Percentiles rank a stretch among this genome's conserved stretches.
Evolutionary conservation across 495 filamentous ascomycete species (phyloP).

Genomic region (Hypomontagnella submonticulosa): DNA sequence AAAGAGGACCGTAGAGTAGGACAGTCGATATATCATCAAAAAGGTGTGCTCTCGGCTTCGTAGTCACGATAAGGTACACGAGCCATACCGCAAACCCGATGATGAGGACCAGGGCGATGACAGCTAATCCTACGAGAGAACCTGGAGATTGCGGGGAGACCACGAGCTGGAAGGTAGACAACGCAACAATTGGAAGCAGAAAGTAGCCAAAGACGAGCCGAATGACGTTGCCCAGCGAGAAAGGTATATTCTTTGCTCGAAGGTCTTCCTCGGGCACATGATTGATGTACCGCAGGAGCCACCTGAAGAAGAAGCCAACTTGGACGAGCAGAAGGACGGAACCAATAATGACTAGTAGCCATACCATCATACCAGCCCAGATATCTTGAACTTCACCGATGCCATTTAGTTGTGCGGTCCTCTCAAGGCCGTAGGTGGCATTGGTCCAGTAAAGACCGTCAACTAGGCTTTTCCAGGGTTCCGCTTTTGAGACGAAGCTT

Average conservation of each 20-base stretch:
- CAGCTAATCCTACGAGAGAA: constrained; percentile 76
- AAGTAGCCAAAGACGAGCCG: constrained; percentile 93
- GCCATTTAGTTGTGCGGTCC: constrained; percentile 84
- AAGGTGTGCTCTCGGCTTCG: constrained; percentile 82
- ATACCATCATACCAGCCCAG: constrained; percentile 92
- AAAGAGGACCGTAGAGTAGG: constrained; percentile 91
- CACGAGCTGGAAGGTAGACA: constrained; percentile 93
- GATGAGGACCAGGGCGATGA: constrained; percentile 75
- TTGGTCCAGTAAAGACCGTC: constrained; percentile 86
- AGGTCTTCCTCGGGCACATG: constrained; percentile 85
- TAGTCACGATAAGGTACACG: constrained; percentile 78
- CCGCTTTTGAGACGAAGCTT: constrained; percentile 78
- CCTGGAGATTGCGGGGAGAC: constrained; percentile 72
- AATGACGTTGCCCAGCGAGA: constrained; percentile 86
- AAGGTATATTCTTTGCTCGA: constrained; percentile 91
- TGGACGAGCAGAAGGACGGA: constrained; percentile 78
- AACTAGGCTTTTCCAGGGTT: constrained; percentile 69
- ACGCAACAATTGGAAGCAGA: constrained; percentile 81
- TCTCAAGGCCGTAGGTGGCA: constrained; percentile 80
- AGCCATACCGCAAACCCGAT: constrained; percentile 81
- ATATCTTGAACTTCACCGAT: constrained; percentile 80
- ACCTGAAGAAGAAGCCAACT: constrained; percentile 77
- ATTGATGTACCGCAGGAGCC: constrained; percentile 74
- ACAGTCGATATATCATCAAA: constrained; percentile 94
- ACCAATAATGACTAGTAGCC: constrained; percentile 79